These are phyloP conservation scores for Ceratobasidium sp. DNA, from an alignment of 1,284 basidiomycete genomes.

Conservation along the genomic window DNA sequence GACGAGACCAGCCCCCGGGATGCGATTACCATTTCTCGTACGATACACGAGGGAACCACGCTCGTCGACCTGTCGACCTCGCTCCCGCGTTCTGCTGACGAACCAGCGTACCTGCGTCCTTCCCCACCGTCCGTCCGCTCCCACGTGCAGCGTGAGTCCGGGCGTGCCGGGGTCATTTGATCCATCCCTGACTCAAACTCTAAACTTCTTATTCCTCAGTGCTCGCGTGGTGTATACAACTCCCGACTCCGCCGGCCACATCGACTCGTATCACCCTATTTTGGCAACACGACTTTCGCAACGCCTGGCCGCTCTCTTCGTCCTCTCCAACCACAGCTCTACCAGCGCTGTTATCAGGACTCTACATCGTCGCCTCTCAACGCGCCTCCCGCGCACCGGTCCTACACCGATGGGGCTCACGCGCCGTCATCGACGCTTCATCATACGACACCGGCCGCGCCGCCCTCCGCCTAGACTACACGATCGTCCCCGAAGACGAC, in stretches of 20 bases:
- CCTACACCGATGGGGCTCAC: slow-evolving; percentile 83
- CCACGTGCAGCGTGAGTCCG: slow-evolving; percentile 78
- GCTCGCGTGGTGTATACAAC: slow-evolving; percentile 93
- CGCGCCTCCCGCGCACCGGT: slow-evolving; percentile 82
- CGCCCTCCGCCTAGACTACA: slow-evolving; percentile 87
- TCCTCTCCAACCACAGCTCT: slow-evolving; percentile 77
- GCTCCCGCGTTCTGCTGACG: slow-evolving; percentile 91
- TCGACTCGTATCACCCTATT: slow-evolving; percentile 87
- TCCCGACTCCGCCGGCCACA: slow-evolving; percentile 58
- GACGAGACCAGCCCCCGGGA: slow-evolving; percentile 79
- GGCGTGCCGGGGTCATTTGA: slow-evolving; percentile 1
- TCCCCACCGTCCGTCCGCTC: slow-evolving; percentile 96
- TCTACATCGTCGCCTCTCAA: slow-evolving; percentile 82
- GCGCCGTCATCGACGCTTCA: slow-evolving; percentile 73
- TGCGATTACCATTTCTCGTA: slow-evolving; percentile 91
- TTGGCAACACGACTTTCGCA: slow-evolving; percentile 92
- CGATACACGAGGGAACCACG: slow-evolving; percentile 84
- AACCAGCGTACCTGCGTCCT: slow-evolving; percentile 93
- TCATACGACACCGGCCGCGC: slow-evolving; percentile 78
- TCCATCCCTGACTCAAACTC: not conserved
- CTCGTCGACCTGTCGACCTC: slow-evolving; percentile 95
- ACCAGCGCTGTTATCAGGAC: slow-evolving; percentile 78
- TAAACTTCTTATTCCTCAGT: slow-evolving; percentile 65
- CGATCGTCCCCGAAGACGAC: slow-evolving; percentile 83
- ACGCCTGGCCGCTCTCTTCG: slow-evolving; percentile 57